Evolutionary conservation across 768 basidiomycete genomes (phyloP), one percentile per base, ranked within the genome.

Genomic region (Lactifluus rugatus): DNA sequence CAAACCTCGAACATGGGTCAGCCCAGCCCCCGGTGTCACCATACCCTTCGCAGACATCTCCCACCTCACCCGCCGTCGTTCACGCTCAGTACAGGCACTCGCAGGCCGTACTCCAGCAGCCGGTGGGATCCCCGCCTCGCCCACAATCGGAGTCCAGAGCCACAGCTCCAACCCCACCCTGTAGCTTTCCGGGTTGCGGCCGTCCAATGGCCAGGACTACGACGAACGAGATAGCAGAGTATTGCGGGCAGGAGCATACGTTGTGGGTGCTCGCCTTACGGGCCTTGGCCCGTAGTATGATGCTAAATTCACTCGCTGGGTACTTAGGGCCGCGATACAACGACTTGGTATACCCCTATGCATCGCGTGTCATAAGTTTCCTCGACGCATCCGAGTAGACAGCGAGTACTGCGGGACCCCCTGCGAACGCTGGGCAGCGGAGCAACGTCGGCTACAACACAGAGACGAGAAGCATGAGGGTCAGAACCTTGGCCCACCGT

Each of bases 341-440:
- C 10, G 0, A 5, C 37, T 28, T 32, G 52, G 58, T 28, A 14
- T 48, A 3, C 41, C 36, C 4, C 6, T 42, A 5, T 62, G 61
- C 37, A 34, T 41, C 6, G 61, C 48, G 23, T 62, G 61, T 23
- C 23, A 17, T 0, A 48, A 14, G 21, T 45, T 36, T 28, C 58
- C 53, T 16, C 58, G 48, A 11, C 57, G 48, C 41, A 50, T 25
- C 13, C 52, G 44, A 41, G 37, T 37, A 8, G 14, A 45, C 19
- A 44, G 37, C 48, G 17, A 19, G n/a, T 62, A 47, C 28, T 62
- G 61, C 26, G 57, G 61, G 11, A 25, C 37, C 1, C 16, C 34
- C 4, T 62, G 61, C 44, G 34, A 62, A 28, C 8, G 1, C 9
- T 54, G 58, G 57, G 41, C 47, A 26, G n/a, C 17, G n/a, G 11